Evolutionary conservation across 75 land plant species (phyloP).

Genomic region (Selaginella moellendorffii): DNA sequence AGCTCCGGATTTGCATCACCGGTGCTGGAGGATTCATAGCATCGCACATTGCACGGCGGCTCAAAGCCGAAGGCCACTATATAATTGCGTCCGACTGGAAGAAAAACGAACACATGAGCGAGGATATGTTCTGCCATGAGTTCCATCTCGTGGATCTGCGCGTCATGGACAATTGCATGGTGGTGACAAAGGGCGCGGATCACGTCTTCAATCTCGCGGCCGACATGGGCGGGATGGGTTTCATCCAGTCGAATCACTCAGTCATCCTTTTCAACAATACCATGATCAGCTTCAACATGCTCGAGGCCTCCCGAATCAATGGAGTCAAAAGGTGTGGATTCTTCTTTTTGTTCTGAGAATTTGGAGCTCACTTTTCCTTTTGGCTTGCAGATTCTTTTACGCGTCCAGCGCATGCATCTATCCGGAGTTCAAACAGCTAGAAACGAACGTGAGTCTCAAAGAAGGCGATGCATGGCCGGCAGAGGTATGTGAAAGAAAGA

Average conservation of each 20-base stretch:
- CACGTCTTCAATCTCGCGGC: slow-evolving; percentile 88
- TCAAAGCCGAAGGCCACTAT: slow-evolving; percentile 77
- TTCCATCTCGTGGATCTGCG: slow-evolving; percentile 84
- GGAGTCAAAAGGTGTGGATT: slow-evolving; percentile 50
- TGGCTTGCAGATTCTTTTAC: slow-evolving; percentile 58
- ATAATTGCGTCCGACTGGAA: slow-evolving; percentile 90
- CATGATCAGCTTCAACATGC: slow-evolving; percentile 93
- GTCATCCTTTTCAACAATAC: slow-evolving; percentile 93
- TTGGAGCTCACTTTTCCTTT: neutral
- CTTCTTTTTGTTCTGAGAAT: neutral
- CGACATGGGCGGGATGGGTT: slow-evolving; percentile 96
- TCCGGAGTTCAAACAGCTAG: slow-evolving; percentile 85
- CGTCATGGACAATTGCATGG: slow-evolving; percentile 83
- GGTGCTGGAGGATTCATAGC: slow-evolving; percentile 92
- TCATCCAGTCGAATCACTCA: slow-evolving; percentile 81
- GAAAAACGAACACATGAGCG: slow-evolving; percentile 92
- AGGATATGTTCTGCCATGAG: slow-evolving; percentile 92
- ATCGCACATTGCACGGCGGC: slow-evolving; percentile 67
- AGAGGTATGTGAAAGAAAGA: slow-evolving; percentile 33
- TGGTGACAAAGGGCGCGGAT: slow-evolving; percentile 57
- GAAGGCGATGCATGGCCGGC: slow-evolving; percentile 96
- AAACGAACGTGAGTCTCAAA: slow-evolving; percentile 77
- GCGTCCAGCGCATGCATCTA: slow-evolving; percentile 92
- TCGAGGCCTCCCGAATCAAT: slow-evolving; percentile 76
- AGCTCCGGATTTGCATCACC: slow-evolving; percentile 64